Evolutionary conservation across 228 moss, liverwort and hornwort genomes (phyloP), one percentile per base, ranked within the genome.

Genomic region (Sphagnum fallax): DNA sequence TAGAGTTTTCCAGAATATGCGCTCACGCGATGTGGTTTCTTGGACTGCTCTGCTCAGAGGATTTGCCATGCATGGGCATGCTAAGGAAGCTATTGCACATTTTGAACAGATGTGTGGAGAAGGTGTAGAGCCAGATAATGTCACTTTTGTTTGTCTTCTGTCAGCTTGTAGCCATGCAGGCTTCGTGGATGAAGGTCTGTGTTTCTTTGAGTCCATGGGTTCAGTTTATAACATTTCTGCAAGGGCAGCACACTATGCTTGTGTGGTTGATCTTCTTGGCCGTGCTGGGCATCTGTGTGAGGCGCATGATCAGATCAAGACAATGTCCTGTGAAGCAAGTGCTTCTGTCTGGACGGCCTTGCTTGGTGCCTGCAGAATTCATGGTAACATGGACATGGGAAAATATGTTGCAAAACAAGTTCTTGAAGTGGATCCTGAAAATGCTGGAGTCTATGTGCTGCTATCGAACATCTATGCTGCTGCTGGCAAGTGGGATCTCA

Each of bases 391-490:
- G 18, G 48, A 64, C 18, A 3, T 64, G 16, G 47, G 32, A 6
- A 10, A 64, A 48, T 48, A 48, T 47, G 63, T 48, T 47, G 47
- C 47, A 10, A 48, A 64, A 48, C 63, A 48, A 8, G 18, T 16
- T 47, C 47, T 64, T 48, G 48, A 64, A 48, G 11, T 64, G 47
- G 63, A 64, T 10, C 63, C 47, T n/a, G 47, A 64, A 48, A 64
- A 32, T 64, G 63, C 63, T 3, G 63, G 63, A 16, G 47, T 11
- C 32, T 64, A 64, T 47, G 63, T 64, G 14, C 47, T 63, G 47
- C 63, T 64, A 18, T 64, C 63, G 4, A 64, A 48, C 18, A 32
- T 64, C 63, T 64, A 64, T 47, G 63, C 63, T 32, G 63, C 47
- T 16, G 63, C 63, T 10, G 63, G 63, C 63, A 64, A 18, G 63